Evolutionary conservation across 1,284 basidiomycete genomes (phyloP).

Genomic region (Rhizoctonia solani): DNA sequence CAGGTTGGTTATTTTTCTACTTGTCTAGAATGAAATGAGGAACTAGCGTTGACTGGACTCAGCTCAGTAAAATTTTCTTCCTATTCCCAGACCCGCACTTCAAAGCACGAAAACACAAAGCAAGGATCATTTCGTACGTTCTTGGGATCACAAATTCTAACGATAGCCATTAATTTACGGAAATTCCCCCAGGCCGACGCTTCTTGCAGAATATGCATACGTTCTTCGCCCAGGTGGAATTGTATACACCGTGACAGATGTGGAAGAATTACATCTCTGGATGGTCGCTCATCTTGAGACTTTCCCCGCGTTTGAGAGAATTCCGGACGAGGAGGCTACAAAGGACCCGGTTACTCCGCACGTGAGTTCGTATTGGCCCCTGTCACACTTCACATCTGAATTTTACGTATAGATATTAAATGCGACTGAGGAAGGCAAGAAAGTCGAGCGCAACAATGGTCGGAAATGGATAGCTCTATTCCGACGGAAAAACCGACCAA

Average conservation of each 20-base stretch:
- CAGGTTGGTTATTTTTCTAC: constrained; percentile 59
- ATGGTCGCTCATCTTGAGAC: constrained; percentile 86
- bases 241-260: constrained; percentile 98
- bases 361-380: constrained; percentile 29
- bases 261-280: constrained; percentile 93
- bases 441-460: constrained; percentile 90
- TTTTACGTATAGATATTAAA: constrained; percentile 76
- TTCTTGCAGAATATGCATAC: constrained; percentile 92
- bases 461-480: constrained; percentile 90
- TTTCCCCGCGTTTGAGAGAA: constrained; percentile 85
- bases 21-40: neutral
- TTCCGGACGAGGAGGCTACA: constrained; percentile 76
- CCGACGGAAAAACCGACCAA: constrained; percentile 44
- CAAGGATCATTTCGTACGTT: constrained; percentile 81
- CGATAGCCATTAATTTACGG: neutral
- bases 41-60: neutral
- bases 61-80: constrained; percentile 91
- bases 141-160: neutral
- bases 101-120: constrained; percentile 98
- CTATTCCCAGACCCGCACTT: constrained; percentile 99
- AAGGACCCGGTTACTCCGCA: constrained; percentile 49
- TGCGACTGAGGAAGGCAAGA: constrained; percentile 95
- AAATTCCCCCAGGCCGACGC: constrained; percentile 59
- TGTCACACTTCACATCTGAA: neutral
- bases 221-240: constrained; percentile 89